Percentiles rank a stretch among this genome's conserved stretches.
Conservation (phyloP, 1,284 basidiomycete genomes). For the Sporisorium reilianum region DNA sequence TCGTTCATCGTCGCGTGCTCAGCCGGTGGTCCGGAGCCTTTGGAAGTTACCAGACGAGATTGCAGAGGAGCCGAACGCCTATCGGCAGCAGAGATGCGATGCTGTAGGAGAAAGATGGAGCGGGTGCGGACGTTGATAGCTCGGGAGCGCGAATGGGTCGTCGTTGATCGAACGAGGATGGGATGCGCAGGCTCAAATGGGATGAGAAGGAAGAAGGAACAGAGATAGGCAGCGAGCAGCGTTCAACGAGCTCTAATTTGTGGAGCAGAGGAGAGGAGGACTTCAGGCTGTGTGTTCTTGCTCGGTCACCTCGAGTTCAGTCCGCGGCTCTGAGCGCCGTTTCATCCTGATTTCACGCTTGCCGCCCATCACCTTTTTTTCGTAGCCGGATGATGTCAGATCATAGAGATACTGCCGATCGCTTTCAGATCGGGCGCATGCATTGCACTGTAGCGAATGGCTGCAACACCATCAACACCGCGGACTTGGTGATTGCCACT, state of each 20-base stretch:
- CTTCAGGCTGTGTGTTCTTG: background rate
- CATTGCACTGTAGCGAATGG: too few relatives aligned
- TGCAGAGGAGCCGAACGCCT: background rate
- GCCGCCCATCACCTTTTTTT: background rate
- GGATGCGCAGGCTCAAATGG: background rate
- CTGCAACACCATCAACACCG: background rate
- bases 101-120: background rate
- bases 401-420: background rate
- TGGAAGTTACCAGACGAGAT: background rate
- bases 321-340: background rate
- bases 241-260: slow-evolving; percentile 23
- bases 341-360: background rate
- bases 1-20: slow-evolving; percentile 58
- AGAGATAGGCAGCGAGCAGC: slow-evolving; percentile 3
- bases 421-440: too few relatives aligned
- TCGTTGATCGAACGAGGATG: background rate
- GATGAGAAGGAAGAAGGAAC: background rate
- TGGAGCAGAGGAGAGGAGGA: slow-evolving; percentile 8
- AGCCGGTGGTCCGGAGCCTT: background rate
- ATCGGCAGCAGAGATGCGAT: background rate
- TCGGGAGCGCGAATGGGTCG: background rate
- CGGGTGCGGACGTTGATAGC: background rate
- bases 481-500: background rate
- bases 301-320: too few relatives aligned
- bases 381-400: background rate